These are phyloP conservation scores for Fraxinus sp. DNA, from an alignment of 305 asterid species.

Conservation along the genomic window DNA sequence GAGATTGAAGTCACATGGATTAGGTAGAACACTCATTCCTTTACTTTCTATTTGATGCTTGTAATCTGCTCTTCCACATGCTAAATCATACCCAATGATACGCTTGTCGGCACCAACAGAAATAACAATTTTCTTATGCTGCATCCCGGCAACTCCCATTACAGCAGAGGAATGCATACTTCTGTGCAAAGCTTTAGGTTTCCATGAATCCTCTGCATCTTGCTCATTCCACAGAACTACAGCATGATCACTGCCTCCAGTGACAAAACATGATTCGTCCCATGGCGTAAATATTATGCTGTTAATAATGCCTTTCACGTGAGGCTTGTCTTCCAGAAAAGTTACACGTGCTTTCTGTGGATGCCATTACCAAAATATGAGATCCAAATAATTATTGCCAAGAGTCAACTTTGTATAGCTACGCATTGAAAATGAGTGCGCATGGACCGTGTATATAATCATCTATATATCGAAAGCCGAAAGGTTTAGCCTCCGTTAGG, in stretches of 20 bases:
- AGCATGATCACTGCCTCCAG: conserved; percentile 94
- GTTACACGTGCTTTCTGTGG: conserved; percentile 55
- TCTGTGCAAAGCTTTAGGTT: conserved; percentile 59
- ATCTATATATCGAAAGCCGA: background rate
- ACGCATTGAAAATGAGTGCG: background rate
- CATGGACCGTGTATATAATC: background rate
- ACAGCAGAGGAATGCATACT: conserved; percentile 79
- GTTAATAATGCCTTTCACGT: conserved; percentile 78
- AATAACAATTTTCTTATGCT: conserved; percentile 66
- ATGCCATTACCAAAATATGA: conserved; percentile 17
- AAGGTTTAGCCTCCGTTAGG: background rate
- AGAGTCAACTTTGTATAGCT: background rate
- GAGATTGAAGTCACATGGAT: conserved; percentile 87
- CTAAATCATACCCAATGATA: conserved; percentile 61
- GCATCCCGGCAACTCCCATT: conserved; percentile 93
- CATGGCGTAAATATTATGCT: conserved; percentile 85
- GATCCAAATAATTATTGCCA: conserved; percentile 15
- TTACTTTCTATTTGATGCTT: conserved; percentile 77
- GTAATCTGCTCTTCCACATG: conserved; percentile 57
- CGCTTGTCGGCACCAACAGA: conserved; percentile 94
- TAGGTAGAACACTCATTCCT: conserved; percentile 91
- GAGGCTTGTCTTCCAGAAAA: conserved; percentile 79
- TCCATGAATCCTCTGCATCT: conserved; percentile 66
- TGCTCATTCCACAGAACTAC: conserved; percentile 77
- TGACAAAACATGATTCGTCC: conserved; percentile 69